Conservation (phyloP, 345 rosid genomes). For the Nephelium lappaceum region DNA sequence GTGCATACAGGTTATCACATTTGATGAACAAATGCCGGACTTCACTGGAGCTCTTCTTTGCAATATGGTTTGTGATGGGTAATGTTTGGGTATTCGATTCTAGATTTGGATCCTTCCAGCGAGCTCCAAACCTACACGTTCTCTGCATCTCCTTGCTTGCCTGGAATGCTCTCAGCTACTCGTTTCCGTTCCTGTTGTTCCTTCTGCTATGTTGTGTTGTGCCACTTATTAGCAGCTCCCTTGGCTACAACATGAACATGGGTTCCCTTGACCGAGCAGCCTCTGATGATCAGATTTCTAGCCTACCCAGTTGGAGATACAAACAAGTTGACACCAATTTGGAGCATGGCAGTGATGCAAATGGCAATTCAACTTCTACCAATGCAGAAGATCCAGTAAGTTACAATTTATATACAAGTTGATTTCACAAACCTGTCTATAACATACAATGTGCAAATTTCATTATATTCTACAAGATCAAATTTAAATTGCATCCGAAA, state of each 20-base stretch:
- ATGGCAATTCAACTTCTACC: slow-evolving; percentile 31
- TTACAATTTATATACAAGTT: background rate
- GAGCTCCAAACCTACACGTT: slow-evolving; percentile 83
- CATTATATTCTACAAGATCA: too few relatives aligned
- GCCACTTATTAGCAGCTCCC: slow-evolving; percentile 72
- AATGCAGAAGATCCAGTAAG: slow-evolving; percentile 60
- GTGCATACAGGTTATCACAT: slow-evolving; percentile 57
- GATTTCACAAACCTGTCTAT: too few relatives aligned
- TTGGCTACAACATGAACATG: slow-evolving; percentile 94
- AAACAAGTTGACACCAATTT: slow-evolving; percentile 46
- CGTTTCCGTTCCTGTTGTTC: slow-evolving; percentile 88
- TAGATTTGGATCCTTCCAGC: slow-evolving; percentile 73
- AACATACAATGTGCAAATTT: too few relatives aligned
- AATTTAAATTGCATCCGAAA: too few relatives aligned
- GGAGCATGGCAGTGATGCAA: slow-evolving; percentile 36
- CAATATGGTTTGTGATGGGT: slow-evolving; percentile 99
- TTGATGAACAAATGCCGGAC: slow-evolving; percentile 93
- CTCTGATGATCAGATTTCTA: slow-evolving; percentile 85
- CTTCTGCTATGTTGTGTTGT: slow-evolving; percentile 86
- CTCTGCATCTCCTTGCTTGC: slow-evolving; percentile 89
- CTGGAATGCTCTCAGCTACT: slow-evolving; percentile 91
- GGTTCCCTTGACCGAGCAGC: slow-evolving; percentile 82
- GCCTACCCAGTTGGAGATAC: slow-evolving; percentile 79
- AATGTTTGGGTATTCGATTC: slow-evolving; percentile 98
- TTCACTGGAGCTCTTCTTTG: slow-evolving; percentile 92